A percentile compares a stretch with the other conserved stretches of the same genome.
Evolutionary conservation across 495 filamentous ascomycete species (phyloP).

Genomic region (Aspergillus asperescens): DNA sequence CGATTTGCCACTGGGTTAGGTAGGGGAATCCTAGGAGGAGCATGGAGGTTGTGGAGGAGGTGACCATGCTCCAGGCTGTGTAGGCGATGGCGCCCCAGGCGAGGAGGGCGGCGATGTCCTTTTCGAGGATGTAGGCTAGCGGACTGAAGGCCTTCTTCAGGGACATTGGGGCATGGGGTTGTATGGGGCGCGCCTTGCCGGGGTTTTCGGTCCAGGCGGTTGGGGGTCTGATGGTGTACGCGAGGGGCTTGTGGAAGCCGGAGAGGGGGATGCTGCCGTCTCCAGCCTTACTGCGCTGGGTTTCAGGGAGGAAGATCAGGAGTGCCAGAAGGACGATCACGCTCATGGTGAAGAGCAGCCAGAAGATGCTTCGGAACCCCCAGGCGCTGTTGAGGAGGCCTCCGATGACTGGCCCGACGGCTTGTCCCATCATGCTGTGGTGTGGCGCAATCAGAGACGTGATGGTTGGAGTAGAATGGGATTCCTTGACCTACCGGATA

Average conservation of each 20-base stretch:
- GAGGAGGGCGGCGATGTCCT: slow-evolving; percentile 42
- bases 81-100: slow-evolving; percentile 45
- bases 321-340: slow-evolving; percentile 46
- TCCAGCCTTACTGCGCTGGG: slow-evolving; percentile 64
- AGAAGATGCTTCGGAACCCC: slow-evolving; percentile 67
- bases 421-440: slow-evolving; percentile 47
- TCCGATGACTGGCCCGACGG: slow-evolving; percentile 60
- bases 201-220: slow-evolving; percentile 21
- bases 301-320: slow-evolving; percentile 60
- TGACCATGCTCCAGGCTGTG: slow-evolving; percentile 50
- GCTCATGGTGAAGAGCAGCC: slow-evolving; percentile 60
- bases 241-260: slow-evolving; percentile 36
- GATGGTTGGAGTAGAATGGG: neutral
- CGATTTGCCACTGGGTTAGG: slow-evolving; percentile 34
- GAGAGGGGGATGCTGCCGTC: slow-evolving; percentile 51
- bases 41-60: slow-evolving; percentile 41
- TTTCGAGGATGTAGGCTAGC: slow-evolving; percentile 37
- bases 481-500: slow-evolving; percentile 20
- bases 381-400: slow-evolving; percentile 59
- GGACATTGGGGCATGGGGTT: no score
- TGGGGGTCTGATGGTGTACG: slow-evolving; percentile 26
- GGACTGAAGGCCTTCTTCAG: slow-evolving; percentile 29
- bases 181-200: no score
- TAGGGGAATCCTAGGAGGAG: slow-evolving; percentile 34
- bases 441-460: neutral